A percentile compares a stretch with the other conserved stretches of the same genome.
These are phyloP conservation scores for Pleurotus tuoliensis DNA, from an alignment of 768 basidiomycete genomes.

Conservation along the genomic window DNA sequence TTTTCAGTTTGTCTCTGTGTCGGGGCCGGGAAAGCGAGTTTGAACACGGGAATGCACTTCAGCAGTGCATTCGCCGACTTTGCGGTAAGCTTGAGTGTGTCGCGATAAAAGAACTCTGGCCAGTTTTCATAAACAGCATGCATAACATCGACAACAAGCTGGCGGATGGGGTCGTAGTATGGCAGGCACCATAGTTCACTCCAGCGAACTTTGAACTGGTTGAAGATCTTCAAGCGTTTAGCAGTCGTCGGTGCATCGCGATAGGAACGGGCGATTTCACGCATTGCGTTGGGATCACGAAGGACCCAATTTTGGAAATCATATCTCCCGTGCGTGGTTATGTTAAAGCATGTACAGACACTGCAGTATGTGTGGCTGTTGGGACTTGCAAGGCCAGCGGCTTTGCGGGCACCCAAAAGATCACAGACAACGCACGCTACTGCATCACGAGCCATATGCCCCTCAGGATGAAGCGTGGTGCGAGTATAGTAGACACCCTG, in stretches of 20 bases:
- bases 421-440: conserved; percentile 5
- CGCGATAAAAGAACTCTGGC: too few relatives aligned
- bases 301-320: conserved; percentile 13
- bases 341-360: conserved; percentile 20
- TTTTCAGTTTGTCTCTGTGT: too few relatives aligned
- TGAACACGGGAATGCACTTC: too few relatives aligned
- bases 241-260: conserved; percentile 12
- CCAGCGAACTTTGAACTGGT: conserved; percentile 21
- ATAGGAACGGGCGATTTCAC: conserved; percentile 17
- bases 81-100: too few relatives aligned
- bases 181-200: conserved; percentile 24
- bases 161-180: conserved; percentile 32
- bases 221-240: conserved; percentile 14
- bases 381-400: too few relatives aligned
- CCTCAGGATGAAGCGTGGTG: conserved; percentile 11
- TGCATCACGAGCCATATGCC: conserved; percentile 7
- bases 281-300: conserved; percentile 9
- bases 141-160: conserved; percentile 31
- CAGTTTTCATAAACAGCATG: conserved; percentile 26
- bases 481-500: conserved; percentile 16
- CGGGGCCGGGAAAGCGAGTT: too few relatives aligned
- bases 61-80: too few relatives aligned
- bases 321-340: conserved; percentile 11
- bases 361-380: conserved; percentile 15
- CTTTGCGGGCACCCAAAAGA: too few relatives aligned